These are phyloP conservation scores for Echinosophora koreensis DNA, from an alignment of 306 rosid species.

Conservation along the genomic window DNA sequence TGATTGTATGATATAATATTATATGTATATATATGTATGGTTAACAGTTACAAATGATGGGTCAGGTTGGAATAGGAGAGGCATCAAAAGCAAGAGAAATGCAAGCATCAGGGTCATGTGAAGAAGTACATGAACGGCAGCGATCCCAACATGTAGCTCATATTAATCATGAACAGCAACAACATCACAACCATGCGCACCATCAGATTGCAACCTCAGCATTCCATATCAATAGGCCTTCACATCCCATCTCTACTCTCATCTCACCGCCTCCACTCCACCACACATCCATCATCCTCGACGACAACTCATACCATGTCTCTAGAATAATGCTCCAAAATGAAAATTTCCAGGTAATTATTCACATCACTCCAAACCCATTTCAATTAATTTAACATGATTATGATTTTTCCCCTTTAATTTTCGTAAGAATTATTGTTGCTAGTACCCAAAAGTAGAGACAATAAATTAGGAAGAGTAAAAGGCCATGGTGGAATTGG, in stretches of 20 bases:
- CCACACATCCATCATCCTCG: slow-evolving; percentile 74
- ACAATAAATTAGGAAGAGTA: slow-evolving; percentile 6
- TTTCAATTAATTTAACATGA: not conserved
- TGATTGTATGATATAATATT: not conserved
- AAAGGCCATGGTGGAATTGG: not conserved
- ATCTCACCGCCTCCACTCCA: slow-evolving; percentile 74
- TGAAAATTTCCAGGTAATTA: slow-evolving; percentile 68
- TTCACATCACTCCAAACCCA: not conserved
- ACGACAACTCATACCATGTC: slow-evolving; percentile 67
- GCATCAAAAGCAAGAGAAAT: slow-evolving; percentile 67
- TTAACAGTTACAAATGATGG: not conserved
- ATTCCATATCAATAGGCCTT: slow-evolving; percentile 70
- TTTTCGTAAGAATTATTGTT: slow-evolving; percentile 12
- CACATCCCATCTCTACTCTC: slow-evolving; percentile 70
- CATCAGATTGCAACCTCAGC: slow-evolving; percentile 62
- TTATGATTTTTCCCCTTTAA: not conserved
- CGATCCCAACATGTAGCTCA: slow-evolving; percentile 57
- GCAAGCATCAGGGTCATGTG: slow-evolving; percentile 56
- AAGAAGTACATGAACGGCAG: slow-evolving; percentile 57
- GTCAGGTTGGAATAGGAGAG: slow-evolving; percentile 69
- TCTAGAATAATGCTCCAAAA: slow-evolving; percentile 75
- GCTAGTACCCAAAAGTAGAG: not conserved
- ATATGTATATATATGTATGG: not conserved
- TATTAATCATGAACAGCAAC: slow-evolving; percentile 58
- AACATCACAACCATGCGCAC: slow-evolving; percentile 48